These are phyloP conservation scores for Microcyclosporella mali DNA, from an alignment of 2,329 filamentous ascomycete genomes.

Conservation along the genomic window DNA sequence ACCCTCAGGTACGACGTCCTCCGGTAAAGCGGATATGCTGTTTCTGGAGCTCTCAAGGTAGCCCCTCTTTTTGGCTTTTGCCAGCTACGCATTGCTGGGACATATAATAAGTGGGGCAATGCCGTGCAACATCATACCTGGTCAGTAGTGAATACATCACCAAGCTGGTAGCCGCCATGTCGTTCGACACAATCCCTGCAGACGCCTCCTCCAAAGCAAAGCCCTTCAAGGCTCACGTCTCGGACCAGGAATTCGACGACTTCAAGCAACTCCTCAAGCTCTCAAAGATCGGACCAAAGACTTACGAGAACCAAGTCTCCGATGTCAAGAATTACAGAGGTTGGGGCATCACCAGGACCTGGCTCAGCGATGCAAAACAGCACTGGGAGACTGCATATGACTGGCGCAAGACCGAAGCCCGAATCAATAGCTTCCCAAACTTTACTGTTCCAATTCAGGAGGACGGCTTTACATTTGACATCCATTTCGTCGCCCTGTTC, in stretches of 20 bases:
- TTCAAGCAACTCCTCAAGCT: slow-evolving; percentile 35
- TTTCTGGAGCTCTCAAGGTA: too few relatives aligned
- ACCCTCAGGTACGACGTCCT: too few relatives aligned
- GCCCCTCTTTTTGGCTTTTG: too few relatives aligned
- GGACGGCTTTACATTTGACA: slow-evolving; percentile 30
- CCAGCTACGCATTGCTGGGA: too few relatives aligned
- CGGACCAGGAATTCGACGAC: slow-evolving; percentile 7
- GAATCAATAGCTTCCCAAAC: slow-evolving; percentile 48
- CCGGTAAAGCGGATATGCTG: too few relatives aligned
- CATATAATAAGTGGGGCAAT: too few relatives aligned
- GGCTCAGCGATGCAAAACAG: slow-evolving; percentile 37
- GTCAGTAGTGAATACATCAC: too few relatives aligned
- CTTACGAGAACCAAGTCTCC: slow-evolving; percentile 44
- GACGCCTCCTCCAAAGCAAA: slow-evolving; percentile 32
- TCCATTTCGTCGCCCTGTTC: slow-evolving; percentile 53
- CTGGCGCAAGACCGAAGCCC: slow-evolving; percentile 41
- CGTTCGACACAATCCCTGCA: slow-evolving; percentile 29
- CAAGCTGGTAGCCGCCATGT: too few relatives aligned
- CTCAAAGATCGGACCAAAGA: slow-evolving; percentile 43
- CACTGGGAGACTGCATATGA: slow-evolving; percentile 43
- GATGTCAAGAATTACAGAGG: slow-evolving; percentile 29
- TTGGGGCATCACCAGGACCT: slow-evolving; percentile 43
- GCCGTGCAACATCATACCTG: too few relatives aligned
- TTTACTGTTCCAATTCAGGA: slow-evolving; percentile 40
- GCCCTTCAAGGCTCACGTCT: slow-evolving; percentile 36